phyloP scores from a whole-genome alignment of 495 filamentous ascomycete genomes.

The Penicillium subrubescens region DNA sequence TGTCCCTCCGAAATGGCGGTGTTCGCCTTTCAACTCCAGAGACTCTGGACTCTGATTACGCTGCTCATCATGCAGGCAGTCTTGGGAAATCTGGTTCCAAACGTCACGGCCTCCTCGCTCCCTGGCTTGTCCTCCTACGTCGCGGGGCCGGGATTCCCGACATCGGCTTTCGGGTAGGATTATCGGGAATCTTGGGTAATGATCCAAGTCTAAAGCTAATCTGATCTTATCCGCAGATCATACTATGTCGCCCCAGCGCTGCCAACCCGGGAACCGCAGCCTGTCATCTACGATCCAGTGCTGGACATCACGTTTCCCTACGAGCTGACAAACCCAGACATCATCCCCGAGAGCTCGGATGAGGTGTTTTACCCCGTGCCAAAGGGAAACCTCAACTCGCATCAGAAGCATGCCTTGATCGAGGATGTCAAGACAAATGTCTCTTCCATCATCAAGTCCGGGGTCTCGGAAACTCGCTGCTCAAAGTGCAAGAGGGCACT shows the following conservation, averaged over 20 bases:
- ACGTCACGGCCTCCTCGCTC: conserved; percentile 12
- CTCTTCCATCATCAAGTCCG: conserved; percentile 44
- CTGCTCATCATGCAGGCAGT: conserved; percentile 18
- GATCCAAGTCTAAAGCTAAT: background rate
- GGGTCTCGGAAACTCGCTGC: conserved; percentile 44
- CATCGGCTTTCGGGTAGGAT: conserved; percentile 49
- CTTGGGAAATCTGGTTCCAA: conserved; percentile 5
- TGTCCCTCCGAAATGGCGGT: background rate
- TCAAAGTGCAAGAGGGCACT: conserved; percentile 56
- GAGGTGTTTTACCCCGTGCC: conserved; percentile 52
- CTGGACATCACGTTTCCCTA: conserved; percentile 58
- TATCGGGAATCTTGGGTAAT: background rate
- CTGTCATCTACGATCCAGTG: conserved; percentile 57
- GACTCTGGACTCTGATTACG: background rate
- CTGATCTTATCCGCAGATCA: conserved; percentile 19
- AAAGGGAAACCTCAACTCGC: conserved; percentile 40
- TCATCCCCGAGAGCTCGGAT: conserved; percentile 53
- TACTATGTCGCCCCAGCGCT: conserved; percentile 54
- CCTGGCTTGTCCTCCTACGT: conserved; percentile 50
- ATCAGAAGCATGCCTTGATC: conserved; percentile 44
- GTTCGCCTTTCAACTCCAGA: background rate
- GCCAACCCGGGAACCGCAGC: conserved; percentile 60
- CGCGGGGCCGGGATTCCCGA: conserved; percentile 56
- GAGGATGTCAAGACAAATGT: conserved; percentile 44
- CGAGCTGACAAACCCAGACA: conserved; percentile 57